Percentiles rank a stretch among this genome's conserved stretches.
phyloP scores from a whole-genome alignment of 768 basidiomycete genomes.

The Lactarius sp. region DNA sequence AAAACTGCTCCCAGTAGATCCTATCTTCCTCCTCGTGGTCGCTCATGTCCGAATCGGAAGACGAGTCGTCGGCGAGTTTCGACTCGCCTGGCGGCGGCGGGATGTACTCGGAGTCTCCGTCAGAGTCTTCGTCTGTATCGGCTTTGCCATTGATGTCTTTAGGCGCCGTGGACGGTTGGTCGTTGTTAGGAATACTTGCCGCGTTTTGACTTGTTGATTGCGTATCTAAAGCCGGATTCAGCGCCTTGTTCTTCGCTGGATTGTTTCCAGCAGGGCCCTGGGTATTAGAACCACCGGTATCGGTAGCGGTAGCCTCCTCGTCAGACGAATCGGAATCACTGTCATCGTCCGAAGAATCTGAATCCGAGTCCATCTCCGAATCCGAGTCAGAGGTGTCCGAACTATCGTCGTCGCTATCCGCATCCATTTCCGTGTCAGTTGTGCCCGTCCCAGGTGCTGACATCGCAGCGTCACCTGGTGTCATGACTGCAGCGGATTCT shows the following conservation, averaged over 20 bases:
- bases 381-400: background rate
- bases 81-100: background rate
- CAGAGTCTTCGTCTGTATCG: background rate
- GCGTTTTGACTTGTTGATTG: background rate
- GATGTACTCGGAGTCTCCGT: background rate
- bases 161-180: background rate
- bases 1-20: slow-evolving; percentile 3
- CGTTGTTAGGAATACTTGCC: background rate
- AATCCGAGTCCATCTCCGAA: slow-evolving; percentile 3
- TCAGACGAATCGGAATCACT: slow-evolving; percentile 8
- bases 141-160: background rate
- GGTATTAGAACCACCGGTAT: background rate
- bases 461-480: background rate
- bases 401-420: background rate
- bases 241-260: background rate
- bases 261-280: background rate
- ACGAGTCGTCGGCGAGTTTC: background rate
- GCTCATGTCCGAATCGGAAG: background rate
- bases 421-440: background rate
- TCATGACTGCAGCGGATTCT: background rate
- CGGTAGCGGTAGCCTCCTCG: background rate
- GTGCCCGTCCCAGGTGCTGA: background rate
- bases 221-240: background rate
- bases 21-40: slow-evolving; percentile 2
- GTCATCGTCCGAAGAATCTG: slow-evolving; percentile 9